Evolutionary conservation across 2,329 filamentous ascomycete genomes (phyloP), one percentile per base, ranked within the genome.

Genomic region (Penicillium expansum): DNA sequence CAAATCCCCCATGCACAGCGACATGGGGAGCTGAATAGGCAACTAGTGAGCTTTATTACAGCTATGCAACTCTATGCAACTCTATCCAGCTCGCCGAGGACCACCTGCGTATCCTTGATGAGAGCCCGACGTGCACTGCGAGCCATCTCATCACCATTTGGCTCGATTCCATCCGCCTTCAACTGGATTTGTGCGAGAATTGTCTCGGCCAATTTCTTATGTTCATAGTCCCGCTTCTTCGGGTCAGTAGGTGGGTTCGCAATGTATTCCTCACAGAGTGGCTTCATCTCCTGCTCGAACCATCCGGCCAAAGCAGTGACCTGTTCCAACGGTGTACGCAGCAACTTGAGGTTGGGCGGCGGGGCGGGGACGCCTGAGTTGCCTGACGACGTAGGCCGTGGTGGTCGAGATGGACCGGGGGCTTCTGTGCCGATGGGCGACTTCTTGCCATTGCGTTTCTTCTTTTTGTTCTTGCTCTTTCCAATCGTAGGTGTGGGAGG

Each of bases 91-190:
- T 64, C 64, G 43, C 65, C 71, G 50, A 79, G 65, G n/a, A 69
- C 61, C 18, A 61, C 65, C 61, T 80, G 75, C 10, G 76, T 72
- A 57, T 79, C 75, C 51, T 69, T 74, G 41, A 80, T 73, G 37
- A 80, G 65, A 7, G 69, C 71, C 56, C 71, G 77, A 62, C 71
- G 71, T 61, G 86, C 84, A 42, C 79, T 70, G 9, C 79, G 76
- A 49, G 82, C 70, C 6, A 86, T 80, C 59, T 86, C 83, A 6
- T 81, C 72, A 71, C 89, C 86, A 65, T 95, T 90, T 3, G 79
- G 77, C 62, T 94, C 88, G 13, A 97, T 77, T 7, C 89, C 84
- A 66, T 92, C 88, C 5, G 95, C 73, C 81, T 78, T 78, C 55
- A 80, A 56, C 47, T 78, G 65, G 16, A 79, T 68, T 61, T 79